Conservation (phyloP, 2,329 filamentous ascomycete species). For the Albifimbria verrucaria region DNA sequence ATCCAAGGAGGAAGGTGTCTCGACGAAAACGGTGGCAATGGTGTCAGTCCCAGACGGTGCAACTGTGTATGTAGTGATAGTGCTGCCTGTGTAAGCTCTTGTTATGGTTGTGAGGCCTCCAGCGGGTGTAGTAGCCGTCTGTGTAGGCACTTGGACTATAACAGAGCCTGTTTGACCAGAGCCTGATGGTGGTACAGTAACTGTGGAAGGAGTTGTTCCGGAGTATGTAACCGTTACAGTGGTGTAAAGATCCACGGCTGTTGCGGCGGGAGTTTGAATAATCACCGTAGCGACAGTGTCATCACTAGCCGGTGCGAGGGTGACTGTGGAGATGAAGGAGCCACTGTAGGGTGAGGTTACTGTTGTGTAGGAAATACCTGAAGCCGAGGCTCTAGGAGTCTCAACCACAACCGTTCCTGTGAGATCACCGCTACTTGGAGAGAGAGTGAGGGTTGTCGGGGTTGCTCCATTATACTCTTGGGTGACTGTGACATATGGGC, state of each 20-base stretch:
- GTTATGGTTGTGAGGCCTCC: not conserved
- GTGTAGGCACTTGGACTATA: not conserved
- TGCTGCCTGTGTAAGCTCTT: not conserved
- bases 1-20: not conserved
- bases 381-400: not conserved
- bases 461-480: not conserved
- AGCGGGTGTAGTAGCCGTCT: not conserved
- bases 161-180: not conserved
- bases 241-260: not conserved
- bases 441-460: not conserved
- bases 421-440: not conserved
- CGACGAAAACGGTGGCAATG: not conserved
- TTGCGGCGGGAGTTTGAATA: not conserved
- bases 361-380: not conserved
- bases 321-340: not conserved
- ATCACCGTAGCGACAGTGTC: not conserved
- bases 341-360: not conserved
- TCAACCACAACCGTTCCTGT: not conserved
- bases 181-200: not conserved
- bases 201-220: not conserved
- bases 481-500: not conserved
- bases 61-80: not conserved
- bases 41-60: not conserved
- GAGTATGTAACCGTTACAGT: not conserved
- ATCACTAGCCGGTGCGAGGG: not conserved